A percentile compares a stretch with the other conserved stretches of the same genome.
phyloP scores from a whole-genome alignment of 1,284 basidiomycete species.

The Puccinia polysora region DNA sequence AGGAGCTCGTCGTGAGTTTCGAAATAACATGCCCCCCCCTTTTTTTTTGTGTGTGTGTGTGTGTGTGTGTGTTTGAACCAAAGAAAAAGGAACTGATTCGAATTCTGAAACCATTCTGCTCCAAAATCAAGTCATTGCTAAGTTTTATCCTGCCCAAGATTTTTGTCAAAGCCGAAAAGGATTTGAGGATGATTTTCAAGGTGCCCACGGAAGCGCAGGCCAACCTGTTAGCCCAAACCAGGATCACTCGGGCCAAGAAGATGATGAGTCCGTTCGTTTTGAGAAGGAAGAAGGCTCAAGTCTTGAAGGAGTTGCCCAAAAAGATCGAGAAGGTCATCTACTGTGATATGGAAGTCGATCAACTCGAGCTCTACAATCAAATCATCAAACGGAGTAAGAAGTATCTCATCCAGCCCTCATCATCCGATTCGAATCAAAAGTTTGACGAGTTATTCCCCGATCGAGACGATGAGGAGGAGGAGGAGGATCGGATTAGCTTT shows the following conservation, averaged over 20 bases:
- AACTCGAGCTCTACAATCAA: slow-evolving; percentile 78
- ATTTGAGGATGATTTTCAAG: slow-evolving; percentile 91
- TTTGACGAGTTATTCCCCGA: slow-evolving; percentile 54
- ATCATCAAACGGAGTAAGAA: slow-evolving; percentile 77
- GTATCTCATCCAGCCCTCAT: slow-evolving; percentile 66
- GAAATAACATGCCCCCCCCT: slow-evolving; percentile 5
- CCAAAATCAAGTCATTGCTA: slow-evolving; percentile 72
- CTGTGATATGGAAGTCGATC: slow-evolving; percentile 84
- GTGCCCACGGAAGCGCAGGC: slow-evolving; percentile 81
- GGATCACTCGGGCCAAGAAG: slow-evolving; percentile 88
- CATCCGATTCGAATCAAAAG: too few species aligned
- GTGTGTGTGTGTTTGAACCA: slow-evolving; percentile 40
- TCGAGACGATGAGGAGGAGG: slow-evolving; percentile 60
- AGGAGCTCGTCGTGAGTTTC: slow-evolving; percentile 84
- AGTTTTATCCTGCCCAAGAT: slow-evolving; percentile 95
- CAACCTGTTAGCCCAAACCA: slow-evolving; percentile 78
- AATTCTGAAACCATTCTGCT: background rate
- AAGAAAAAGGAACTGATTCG: background rate
- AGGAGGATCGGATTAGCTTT: slow-evolving; percentile 49
- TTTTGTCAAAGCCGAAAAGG: slow-evolving; percentile 67
- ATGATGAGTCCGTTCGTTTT: slow-evolving; percentile 99
- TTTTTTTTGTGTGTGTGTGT: too few species aligned
- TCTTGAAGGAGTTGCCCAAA: slow-evolving; percentile 82
- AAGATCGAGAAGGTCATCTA: slow-evolving; percentile 89
- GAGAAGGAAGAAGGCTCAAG: slow-evolving; percentile 87